Evolutionary conservation across 306 rosid genomes (phyloP).

Genomic region (Benincasa hispida): DNA sequence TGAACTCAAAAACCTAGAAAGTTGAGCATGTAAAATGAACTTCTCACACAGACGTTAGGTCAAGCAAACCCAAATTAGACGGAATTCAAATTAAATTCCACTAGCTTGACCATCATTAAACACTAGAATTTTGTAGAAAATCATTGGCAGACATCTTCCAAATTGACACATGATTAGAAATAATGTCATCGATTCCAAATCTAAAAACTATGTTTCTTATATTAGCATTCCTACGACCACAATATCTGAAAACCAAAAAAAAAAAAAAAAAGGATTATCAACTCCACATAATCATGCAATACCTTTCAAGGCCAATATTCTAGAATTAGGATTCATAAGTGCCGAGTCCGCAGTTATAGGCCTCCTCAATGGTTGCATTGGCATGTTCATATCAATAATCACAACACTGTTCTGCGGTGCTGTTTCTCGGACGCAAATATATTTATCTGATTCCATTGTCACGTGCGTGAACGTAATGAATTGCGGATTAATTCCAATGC

Average conservation of each 20-base stretch:
- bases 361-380: slow-evolving; percentile 91
- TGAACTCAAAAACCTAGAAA: slow-evolving; percentile 1
- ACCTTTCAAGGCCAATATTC: slow-evolving; percentile 95
- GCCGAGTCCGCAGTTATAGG: slow-evolving; percentile 95
- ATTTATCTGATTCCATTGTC: slow-evolving; percentile 96
- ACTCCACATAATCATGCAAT: slow-evolving; percentile 1
- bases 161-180: not conserved
- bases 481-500: slow-evolving; percentile 80
- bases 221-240: not conserved
- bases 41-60: not conserved
- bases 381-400: slow-evolving; percentile 85
- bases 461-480: slow-evolving; percentile 92
- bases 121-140: not conserved
- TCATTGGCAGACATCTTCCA: not conserved
- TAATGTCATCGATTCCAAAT: not conserved
- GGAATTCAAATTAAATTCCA: not conserved
- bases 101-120: not conserved
- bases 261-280: too few species aligned
- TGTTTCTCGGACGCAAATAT: slow-evolving; percentile 85
- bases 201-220: not conserved
- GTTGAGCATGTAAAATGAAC: not conserved
- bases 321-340: slow-evolving; percentile 92
- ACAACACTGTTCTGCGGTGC: slow-evolving; percentile 90
- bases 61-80: not conserved
- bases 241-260: not conserved